These are phyloP conservation scores for Globisporangium mamillatum DNA, from an alignment of 352 stramenopile genomes.

Conservation along the genomic window DNA sequence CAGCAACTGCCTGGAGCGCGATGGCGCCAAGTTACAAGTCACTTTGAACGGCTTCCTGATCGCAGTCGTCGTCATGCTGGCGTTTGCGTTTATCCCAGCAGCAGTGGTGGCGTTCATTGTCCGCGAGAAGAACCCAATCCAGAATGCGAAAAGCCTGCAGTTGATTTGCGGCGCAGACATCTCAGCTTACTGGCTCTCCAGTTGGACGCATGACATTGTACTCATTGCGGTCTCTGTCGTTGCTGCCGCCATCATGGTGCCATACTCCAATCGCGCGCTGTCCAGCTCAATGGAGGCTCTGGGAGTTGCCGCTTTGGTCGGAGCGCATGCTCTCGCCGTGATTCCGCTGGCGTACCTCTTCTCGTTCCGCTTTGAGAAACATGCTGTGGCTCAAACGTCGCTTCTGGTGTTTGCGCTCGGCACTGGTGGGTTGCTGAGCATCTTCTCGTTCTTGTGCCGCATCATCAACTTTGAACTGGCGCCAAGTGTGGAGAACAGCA, in stretches of 20 bases:
- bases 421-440: conserved; percentile 30
- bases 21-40: conserved; percentile 39
- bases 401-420: conserved; percentile 30
- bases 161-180: conserved; percentile 38
- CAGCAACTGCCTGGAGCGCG: conserved; percentile 24
- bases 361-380: conserved; percentile 32
- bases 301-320: conserved; percentile 22
- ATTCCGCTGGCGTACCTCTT: conserved; percentile 39
- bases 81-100: conserved; percentile 46
- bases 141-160: conserved; percentile 52
- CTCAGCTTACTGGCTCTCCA: conserved; percentile 41
- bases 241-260: conserved; percentile 24
- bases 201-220: conserved; percentile 37
- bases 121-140: conserved; percentile 42
- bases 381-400: conserved; percentile 35
- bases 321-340: conserved; percentile 20
- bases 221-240: conserved; percentile 30
- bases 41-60: conserved; percentile 45
- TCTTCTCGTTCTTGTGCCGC: conserved; percentile 42
- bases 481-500: conserved; percentile 13
- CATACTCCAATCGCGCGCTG: conserved; percentile 24
- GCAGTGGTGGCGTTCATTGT: conserved; percentile 45
- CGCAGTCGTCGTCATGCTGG: conserved; percentile 35
- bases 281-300: conserved; percentile 13
- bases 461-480: conserved; percentile 29